These are phyloP conservation scores for Phytophthora cactorum DNA, from an alignment of 352 stramenopile genomes.

Conservation along the genomic window DNA sequence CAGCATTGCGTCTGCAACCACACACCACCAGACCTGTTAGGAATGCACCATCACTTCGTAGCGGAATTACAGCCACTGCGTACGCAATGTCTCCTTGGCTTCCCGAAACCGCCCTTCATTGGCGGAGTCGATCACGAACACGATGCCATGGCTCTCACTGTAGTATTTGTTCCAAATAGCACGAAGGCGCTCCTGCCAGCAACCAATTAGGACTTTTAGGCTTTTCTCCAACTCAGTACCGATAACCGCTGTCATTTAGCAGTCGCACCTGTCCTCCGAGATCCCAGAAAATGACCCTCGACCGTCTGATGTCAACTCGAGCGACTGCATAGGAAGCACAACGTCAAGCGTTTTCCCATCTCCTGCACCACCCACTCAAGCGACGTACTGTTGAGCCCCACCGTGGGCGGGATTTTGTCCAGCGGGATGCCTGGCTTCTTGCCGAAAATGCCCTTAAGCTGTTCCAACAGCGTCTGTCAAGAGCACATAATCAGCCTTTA, in stretches of 20 bases:
- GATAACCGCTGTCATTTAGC: neutral
- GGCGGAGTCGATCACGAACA: constrained; percentile 92
- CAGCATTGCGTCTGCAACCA: constrained; percentile 72
- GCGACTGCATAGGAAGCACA: constrained; percentile 49
- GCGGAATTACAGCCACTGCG: constrained; percentile 6
- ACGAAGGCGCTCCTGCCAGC: constrained; percentile 72
- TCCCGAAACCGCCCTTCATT: constrained; percentile 90
- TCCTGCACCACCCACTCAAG: neutral
- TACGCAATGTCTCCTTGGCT: constrained; percentile 86
- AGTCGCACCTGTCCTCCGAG: constrained; percentile 81
- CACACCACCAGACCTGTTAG: neutral
- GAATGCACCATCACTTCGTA: neutral
- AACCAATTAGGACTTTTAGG: neutral
- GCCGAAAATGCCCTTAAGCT: constrained; percentile 91
- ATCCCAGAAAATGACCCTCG: constrained; percentile 93
- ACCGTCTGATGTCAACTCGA: constrained; percentile 84
- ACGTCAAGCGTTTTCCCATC: neutral
- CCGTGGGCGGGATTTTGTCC: constrained; percentile 92
- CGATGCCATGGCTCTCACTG: constrained; percentile 90
- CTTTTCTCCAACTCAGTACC: neutral
- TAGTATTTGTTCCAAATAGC: constrained; percentile 96
- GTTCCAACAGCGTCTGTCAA: constrained; percentile 85
- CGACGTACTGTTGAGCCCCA: constrained; percentile 88
- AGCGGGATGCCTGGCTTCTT: constrained; percentile 90
- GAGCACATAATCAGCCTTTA: neutral